phyloP scores from a whole-genome alignment of 495 filamentous ascomycete genomes.

The Corynascus novoguineensis region DNA sequence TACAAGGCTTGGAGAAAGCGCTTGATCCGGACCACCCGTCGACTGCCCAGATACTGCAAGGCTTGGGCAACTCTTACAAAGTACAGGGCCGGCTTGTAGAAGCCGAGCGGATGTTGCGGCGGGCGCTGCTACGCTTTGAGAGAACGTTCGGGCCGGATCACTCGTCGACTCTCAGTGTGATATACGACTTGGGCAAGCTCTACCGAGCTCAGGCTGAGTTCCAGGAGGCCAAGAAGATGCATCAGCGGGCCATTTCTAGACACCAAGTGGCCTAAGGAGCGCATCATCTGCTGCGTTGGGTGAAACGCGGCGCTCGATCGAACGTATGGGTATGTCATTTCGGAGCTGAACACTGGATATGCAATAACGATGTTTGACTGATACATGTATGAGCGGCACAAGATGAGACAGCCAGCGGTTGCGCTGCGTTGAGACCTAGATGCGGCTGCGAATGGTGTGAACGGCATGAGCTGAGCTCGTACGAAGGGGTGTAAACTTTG shows the following conservation, averaged over 20 bases:
- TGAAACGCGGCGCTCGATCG: too few relatives aligned
- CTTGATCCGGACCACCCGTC: not conserved
- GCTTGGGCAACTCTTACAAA: not conserved
- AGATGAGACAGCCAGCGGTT: too few relatives aligned
- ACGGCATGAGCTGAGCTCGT: too few relatives aligned
- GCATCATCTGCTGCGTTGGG: too few relatives aligned
- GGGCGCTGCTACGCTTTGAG: not conserved
- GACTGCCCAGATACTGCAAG: not conserved
- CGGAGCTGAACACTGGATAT: too few relatives aligned
- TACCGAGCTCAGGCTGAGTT: slow-evolving; percentile 25
- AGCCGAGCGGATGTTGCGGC: not conserved
- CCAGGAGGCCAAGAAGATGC: slow-evolving; percentile 30
- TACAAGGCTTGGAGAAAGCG: not conserved
- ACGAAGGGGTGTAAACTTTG: too few relatives aligned
- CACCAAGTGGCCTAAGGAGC: not conserved
- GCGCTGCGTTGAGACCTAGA: too few relatives aligned
- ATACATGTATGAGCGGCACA: too few relatives aligned
- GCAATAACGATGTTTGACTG: too few relatives aligned
- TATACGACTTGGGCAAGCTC: slow-evolving; percentile 23
- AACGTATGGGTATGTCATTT: too few relatives aligned
- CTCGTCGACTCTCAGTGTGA: not conserved
- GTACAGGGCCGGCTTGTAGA: not conserved
- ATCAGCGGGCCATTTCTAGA: slow-evolving; percentile 33
- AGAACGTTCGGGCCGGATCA: not conserved
- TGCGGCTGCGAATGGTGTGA: too few relatives aligned